Percentiles rank a stretch among this genome's conserved stretches.
These are phyloP conservation scores for Conticribra weissflogii DNA, from an alignment of 108 stramenopile species.

Conservation along the genomic window DNA sequence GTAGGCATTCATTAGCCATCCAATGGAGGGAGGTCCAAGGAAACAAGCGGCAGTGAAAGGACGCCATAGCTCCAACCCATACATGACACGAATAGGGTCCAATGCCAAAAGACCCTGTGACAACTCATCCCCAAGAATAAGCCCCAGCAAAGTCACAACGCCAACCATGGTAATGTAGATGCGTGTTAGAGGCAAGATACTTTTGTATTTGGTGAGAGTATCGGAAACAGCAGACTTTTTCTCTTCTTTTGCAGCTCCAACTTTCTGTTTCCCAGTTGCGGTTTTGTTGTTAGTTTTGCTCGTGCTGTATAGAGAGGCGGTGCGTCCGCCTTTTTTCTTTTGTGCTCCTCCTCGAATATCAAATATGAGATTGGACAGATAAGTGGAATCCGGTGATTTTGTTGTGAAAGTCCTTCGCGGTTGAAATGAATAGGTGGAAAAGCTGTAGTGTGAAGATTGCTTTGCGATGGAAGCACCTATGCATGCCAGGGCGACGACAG, in stretches of 20 bases:
- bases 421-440: conserved; percentile 2
- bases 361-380: neutral
- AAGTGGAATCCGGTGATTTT: neutral
- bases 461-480: conserved; percentile 10
- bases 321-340: conserved; percentile 41
- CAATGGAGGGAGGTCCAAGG: conserved; percentile 85
- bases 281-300: conserved; percentile 39
- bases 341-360: conserved; percentile 44
- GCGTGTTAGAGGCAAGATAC: conserved; percentile 80
- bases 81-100: conserved; percentile 77
- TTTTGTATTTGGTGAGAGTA: conserved; percentile 68
- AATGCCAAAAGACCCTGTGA: conserved; percentile 79
- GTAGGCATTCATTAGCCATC: conserved; percentile 86
- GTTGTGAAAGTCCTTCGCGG: conserved; percentile 8
- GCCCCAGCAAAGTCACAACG: conserved; percentile 66
- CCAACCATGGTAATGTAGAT: conserved; percentile 82
- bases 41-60: conserved; percentile 85
- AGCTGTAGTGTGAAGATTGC: neutral
- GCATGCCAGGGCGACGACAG: conserved; percentile 1
- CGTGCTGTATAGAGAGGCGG: conserved; percentile 38
- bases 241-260: conserved; percentile 48
- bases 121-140: conserved; percentile 83
- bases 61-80: conserved; percentile 86
- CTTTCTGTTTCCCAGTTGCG: conserved; percentile 57
- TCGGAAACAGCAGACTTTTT: conserved; percentile 59